A percentile compares a stretch with the other conserved stretches of the same genome.
phyloP scores from a whole-genome alignment of 2,329 filamentous ascomycete species.

The Diaporthe citri region DNA sequence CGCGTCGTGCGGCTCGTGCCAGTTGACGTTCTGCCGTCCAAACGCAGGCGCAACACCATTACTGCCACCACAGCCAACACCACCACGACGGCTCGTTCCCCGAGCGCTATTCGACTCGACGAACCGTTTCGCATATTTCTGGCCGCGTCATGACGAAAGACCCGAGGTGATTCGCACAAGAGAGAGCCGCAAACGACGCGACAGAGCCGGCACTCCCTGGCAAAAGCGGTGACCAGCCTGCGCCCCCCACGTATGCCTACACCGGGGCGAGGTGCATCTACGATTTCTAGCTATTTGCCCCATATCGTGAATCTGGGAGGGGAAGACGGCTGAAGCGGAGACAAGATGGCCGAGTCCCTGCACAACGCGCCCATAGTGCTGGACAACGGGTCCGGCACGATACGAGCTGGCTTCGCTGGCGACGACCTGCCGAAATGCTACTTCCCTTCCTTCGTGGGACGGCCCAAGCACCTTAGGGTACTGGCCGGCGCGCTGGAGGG shows the following conservation, averaged over 20 bases:
- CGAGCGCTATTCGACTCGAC: background rate
- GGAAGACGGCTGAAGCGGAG: slow-evolving; percentile 29
- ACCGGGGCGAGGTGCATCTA: slow-evolving; percentile 12
- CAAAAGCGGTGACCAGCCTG: slow-evolving; percentile 27
- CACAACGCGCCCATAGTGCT: slow-evolving; percentile 99
- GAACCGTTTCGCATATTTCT: background rate
- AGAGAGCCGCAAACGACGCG: slow-evolving; percentile 17
- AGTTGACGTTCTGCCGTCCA: slow-evolving; percentile 23
- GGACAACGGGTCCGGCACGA: slow-evolving; percentile 98
- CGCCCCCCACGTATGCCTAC: slow-evolving; percentile 20
- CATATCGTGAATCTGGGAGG: slow-evolving; percentile 10
- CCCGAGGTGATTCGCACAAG: slow-evolving; percentile 1
- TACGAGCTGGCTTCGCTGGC: slow-evolving; percentile 95
- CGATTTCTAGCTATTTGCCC: slow-evolving; percentile 1
- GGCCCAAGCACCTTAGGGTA: slow-evolving; percentile 94
- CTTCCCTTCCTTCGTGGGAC: slow-evolving; percentile 96
- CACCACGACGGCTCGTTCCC: background rate
- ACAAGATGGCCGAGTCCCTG: slow-evolving; percentile 71
- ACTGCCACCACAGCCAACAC: slow-evolving; percentile 9
- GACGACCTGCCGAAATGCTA: slow-evolving; percentile 96
- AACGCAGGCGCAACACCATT: slow-evolving; percentile 7
- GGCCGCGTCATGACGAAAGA: slow-evolving; percentile 15
- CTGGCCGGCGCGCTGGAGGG: slow-evolving; percentile 97
- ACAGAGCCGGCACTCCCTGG: slow-evolving; percentile 10
- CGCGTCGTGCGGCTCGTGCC: slow-evolving; percentile 35